Evolutionary conservation across 2,329 filamentous ascomycete species (phyloP), one percentile per base, ranked within the genome.

Genomic region (Verticillium isaacii): DNA sequence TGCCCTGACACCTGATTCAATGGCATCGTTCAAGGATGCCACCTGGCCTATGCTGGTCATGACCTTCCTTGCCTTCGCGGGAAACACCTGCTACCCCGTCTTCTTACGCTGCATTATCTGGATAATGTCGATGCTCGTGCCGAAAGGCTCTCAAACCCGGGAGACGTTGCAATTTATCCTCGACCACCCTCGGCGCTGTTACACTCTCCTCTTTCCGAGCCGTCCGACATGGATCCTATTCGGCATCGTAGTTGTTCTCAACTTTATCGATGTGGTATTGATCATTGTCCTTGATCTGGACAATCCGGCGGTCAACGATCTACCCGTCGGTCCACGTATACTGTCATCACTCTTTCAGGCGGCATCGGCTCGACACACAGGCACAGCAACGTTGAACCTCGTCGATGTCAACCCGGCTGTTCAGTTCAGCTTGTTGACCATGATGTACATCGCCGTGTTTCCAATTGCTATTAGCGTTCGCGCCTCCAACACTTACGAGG

Each of bases 401-500:
- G 70, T 81, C 3, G 70, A 69, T 1, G 75, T 86, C 2, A 83
- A 80, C 41, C 82, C 85, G 5, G 80, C 78, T 2, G 78, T 86
- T 0, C 85, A 86, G 62, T 79, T 87, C 39, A 79, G 85, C 37
- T 82, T 86, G 62, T 75, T 88, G 0, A 78, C 85, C 55, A 88
- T 88, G 85, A 88, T 89, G 85, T 88, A 87, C 71, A 86, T 88
- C 56, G 81, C 82, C 5, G 80, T 84, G 4, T 86, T 85, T 62
- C 85, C 86, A 0, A 82, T 87, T 36, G 84, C 84, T 15, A 85
- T 88, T 59, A 84, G 79, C 19, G 85, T 88, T 72, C 81, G 85
- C 54, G 81, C 83, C 60, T 82, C 80, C 36, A 87, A 85, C 64
- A 82, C 85, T 5, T 88, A 88, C 69, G 85, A 88, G 71, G 85